Conservation (phyloP, 2,329 filamentous ascomycete genomes). For the Dactylonectria macrodidyma region DNA sequence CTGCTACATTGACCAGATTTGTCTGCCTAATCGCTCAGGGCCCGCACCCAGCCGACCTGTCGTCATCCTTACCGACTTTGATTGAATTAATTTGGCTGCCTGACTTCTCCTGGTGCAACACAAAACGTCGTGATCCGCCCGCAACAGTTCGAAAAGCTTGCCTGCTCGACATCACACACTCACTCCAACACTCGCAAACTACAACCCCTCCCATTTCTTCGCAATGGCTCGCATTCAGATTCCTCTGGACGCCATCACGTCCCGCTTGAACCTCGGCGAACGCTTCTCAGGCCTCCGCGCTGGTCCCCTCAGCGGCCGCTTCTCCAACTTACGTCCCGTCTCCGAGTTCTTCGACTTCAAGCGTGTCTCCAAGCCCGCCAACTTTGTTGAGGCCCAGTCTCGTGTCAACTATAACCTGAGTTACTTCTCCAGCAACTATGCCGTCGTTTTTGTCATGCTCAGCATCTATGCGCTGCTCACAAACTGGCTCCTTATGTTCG, state of each 20-base stretch:
- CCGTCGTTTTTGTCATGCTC: slow-evolving; percentile 92
- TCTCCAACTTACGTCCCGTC: slow-evolving; percentile 92
- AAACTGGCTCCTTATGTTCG: slow-evolving; percentile 89
- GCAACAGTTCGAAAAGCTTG: slow-evolving; percentile 9
- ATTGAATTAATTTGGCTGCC: slow-evolving; percentile 44
- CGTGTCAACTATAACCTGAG: slow-evolving; percentile 97
- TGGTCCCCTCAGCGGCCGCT: slow-evolving; percentile 84
- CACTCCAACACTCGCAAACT: background rate
- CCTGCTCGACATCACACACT: background rate
- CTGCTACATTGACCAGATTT: slow-evolving; percentile 23
- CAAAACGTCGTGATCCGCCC: background rate
- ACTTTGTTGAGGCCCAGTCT: slow-evolving; percentile 91
- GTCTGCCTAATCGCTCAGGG: slow-evolving; percentile 12
- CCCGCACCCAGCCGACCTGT: slow-evolving; percentile 41
- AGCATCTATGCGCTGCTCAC: slow-evolving; percentile 95
- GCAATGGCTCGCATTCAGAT: slow-evolving; percentile 91
- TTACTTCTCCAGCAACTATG: slow-evolving; percentile 99
- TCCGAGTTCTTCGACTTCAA: slow-evolving; percentile 97
- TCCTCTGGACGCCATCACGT: slow-evolving; percentile 91
- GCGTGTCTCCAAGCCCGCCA: slow-evolving; percentile 92
- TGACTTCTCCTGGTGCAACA: slow-evolving; percentile 22
- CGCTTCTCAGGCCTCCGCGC: slow-evolving; percentile 88
- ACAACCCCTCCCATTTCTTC: slow-evolving; percentile 33
- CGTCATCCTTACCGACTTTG: slow-evolving; percentile 25
- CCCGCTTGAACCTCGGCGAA: slow-evolving; percentile 87